These are phyloP conservation scores for Jacaranda mimosifolia DNA, from an alignment of 257 asterid species.

Conservation along the genomic window DNA sequence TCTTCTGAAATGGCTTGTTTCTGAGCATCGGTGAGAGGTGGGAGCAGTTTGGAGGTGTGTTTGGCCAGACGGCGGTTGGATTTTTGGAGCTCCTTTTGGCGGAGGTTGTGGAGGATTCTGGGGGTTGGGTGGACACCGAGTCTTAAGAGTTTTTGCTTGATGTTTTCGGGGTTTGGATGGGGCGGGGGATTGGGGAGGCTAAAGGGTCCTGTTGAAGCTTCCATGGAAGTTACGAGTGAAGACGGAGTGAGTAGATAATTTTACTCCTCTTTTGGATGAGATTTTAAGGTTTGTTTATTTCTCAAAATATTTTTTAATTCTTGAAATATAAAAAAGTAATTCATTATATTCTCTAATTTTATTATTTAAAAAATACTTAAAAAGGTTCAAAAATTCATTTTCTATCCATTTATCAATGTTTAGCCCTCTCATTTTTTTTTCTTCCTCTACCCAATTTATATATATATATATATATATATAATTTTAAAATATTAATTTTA, in stretches of 20 bases:
- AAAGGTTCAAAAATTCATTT: too few relatives aligned
- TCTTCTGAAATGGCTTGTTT: conserved; percentile 59
- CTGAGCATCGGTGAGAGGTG: conserved; percentile 59
- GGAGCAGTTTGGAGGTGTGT: conserved; percentile 61
- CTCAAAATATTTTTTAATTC: too few relatives aligned
- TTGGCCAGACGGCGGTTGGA: conserved; percentile 80
- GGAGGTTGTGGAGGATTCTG: conserved; percentile 83
- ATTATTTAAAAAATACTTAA: too few relatives aligned
- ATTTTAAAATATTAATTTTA: too few relatives aligned
- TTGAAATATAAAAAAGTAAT: too few relatives aligned
- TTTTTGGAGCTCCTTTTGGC: conserved; percentile 84
- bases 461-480: too few relatives aligned
- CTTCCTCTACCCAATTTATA: too few relatives aligned
- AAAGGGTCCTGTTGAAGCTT: conserved; percentile 66
- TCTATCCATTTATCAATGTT: too few relatives aligned
- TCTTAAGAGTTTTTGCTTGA: conserved; percentile 62
- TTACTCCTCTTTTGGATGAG: background rate
- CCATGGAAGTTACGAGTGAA: conserved; percentile 59
- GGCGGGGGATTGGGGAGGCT: conserved; percentile 55
- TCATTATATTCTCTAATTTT: too few relatives aligned
- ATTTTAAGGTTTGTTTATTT: too few relatives aligned
- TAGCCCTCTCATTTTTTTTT: too few relatives aligned
- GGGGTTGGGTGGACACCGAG: conserved; percentile 80
- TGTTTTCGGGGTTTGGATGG: conserved; percentile 57
- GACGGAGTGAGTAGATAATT: background rate